phyloP scores from a whole-genome alignment of 495 filamentous ascomycete species.

The Aspergillus incahuasiensis region DNA sequence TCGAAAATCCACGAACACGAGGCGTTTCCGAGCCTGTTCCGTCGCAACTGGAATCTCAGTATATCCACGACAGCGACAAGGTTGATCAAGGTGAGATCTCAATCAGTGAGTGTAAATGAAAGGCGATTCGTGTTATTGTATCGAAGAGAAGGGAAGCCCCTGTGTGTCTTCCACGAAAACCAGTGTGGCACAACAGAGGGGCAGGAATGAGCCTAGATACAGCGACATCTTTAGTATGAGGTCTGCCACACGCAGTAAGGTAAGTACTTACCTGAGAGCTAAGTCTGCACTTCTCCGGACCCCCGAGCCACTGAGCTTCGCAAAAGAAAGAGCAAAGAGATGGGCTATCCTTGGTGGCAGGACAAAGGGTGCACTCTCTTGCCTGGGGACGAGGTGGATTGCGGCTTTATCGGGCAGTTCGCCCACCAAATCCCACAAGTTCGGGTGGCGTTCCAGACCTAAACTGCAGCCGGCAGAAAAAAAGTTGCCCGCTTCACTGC shows the following conservation, averaged over 20 bases:
- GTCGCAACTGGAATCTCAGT: constrained; percentile 11
- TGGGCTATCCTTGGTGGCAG: constrained; percentile 10
- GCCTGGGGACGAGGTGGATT: constrained; percentile 12
- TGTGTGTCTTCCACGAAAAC: constrained; percentile 8
- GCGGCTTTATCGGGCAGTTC: constrained; percentile 25
- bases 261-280: neutral
- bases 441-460: constrained; percentile 29
- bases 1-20: constrained; percentile 1
- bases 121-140: constrained; percentile 22
- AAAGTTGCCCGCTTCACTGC: constrained; percentile 36
- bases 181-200: constrained; percentile 26
- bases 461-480: constrained; percentile 32
- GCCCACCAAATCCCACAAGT: constrained; percentile 33
- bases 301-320: constrained; percentile 9
- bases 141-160: constrained; percentile 3
- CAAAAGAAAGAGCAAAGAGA: constrained; percentile 11
- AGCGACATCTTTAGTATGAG: neutral
- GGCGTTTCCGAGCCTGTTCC: constrained; percentile 1
- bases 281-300: constrained; percentile 1
- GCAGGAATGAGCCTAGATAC: constrained; percentile 17
- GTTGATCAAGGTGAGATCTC: neutral
- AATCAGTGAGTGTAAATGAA: constrained; percentile 31
- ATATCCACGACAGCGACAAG: constrained; percentile 1
- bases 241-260: neutral
- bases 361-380: constrained; percentile 13